Evolutionary conservation across 2,329 filamentous ascomycete genomes (phyloP), one percentile per base, ranked within the genome.

Genomic region (Didymella pomorum): DNA sequence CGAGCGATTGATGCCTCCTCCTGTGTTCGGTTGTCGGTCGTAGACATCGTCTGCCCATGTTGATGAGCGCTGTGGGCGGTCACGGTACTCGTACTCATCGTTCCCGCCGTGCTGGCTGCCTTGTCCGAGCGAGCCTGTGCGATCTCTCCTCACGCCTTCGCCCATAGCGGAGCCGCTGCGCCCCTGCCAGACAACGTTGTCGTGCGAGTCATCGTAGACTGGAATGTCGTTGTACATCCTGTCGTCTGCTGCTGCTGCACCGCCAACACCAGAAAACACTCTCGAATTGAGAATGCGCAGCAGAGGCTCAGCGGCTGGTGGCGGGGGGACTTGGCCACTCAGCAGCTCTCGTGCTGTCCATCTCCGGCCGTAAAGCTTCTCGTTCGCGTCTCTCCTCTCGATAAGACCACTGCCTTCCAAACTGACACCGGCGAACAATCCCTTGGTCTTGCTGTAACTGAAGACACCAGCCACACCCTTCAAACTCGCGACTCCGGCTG

Each of bases 361-460:
- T 61, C 90, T 87, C 58, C 89, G 87, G 62, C 92, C 91, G 77
- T 99, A 99, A 61, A 99, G 85, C 80, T 96, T 97, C 80, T 97
- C 91, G 75, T 99, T 99, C 68, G 95, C 95, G 78, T 99, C 95
- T 79, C 93, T 90, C 64, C 95, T 87, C 81, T 99, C 95, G 63
- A 98, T 91, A 65, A 99, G 89, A 52, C 91, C 93, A 61, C 90
- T 94, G 21, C 95, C 95, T 77, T 99, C 95, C 66, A 99, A 82
- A 68, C 91, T 96, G 46, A 99, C 93, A 73, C 95, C 95, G 5
- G 95, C 95, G 70, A 99, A 99, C 29, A 99, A 81, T 20, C 95
- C 95, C 81, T 97, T 98, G 12, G 95, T 99, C 81, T 97, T 98
- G 76, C 90, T 95, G 83, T 99, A 99, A 71, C 91, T 92, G 82